phyloP scores from a whole-genome alignment of 306 rosid genomes.

The Cucumis melo region DNA sequence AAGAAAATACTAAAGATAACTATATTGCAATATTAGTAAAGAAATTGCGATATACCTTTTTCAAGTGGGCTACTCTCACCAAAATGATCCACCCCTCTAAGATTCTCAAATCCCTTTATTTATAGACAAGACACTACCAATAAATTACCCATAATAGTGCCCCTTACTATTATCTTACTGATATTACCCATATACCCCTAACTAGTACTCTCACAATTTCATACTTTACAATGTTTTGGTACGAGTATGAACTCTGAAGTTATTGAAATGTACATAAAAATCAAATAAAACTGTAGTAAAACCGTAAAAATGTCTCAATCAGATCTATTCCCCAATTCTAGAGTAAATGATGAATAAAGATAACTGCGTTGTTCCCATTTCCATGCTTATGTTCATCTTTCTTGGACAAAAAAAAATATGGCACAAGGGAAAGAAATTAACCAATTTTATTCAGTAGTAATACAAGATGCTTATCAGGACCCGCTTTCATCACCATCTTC shows the following conservation, averaged over 20 bases:
- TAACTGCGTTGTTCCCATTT: background rate
- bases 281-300: background rate
- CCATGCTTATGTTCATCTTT: background rate
- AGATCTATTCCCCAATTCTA: background rate
- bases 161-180: too few species aligned
- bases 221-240: background rate
- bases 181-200: too few species aligned
- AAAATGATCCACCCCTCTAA: too few species aligned
- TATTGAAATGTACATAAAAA: background rate
- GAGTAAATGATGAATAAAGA: too few species aligned
- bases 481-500: slow-evolving; percentile 66
- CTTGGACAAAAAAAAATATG: background rate
- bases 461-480: slow-evolving; percentile 74
- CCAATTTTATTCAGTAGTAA: slow-evolving; percentile 91
- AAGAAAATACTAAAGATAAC: too few species aligned
- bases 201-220: background rate
- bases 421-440: slow-evolving; percentile 8
- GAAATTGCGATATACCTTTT: too few species aligned
- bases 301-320: background rate
- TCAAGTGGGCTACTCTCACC: too few species aligned
- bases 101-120: too few species aligned
- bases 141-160: too few species aligned
- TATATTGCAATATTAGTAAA: too few species aligned
- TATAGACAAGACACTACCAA: too few species aligned
- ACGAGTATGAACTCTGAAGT: background rate